Conservation (phyloP, 2,329 filamentous ascomycete species). For the Peltaster fructicola region DNA sequence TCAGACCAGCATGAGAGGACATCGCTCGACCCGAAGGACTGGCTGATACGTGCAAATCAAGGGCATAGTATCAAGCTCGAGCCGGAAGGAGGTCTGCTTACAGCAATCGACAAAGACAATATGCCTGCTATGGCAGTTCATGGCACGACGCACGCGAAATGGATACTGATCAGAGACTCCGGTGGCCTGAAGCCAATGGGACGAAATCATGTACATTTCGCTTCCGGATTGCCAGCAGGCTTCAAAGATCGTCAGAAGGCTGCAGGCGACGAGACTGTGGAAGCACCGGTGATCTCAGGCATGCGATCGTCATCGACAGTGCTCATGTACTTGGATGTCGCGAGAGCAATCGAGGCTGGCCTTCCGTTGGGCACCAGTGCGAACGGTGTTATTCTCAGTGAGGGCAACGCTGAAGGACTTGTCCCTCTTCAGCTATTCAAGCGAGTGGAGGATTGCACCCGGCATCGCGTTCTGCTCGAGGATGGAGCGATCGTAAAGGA, state of each 20-base stretch:
- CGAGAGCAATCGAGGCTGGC: slow-evolving; percentile 59
- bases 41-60: slow-evolving; percentile 86
- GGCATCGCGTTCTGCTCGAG: slow-evolving; percentile 49
- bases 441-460: slow-evolving; percentile 46
- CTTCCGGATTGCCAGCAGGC: slow-evolving; percentile 46
- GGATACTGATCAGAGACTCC: slow-evolving; percentile 52
- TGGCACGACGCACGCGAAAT: slow-evolving; percentile 73
- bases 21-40: slow-evolving; percentile 41
- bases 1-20: slow-evolving; percentile 3
- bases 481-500: slow-evolving; percentile 50
- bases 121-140: slow-evolving; percentile 46
- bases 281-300: slow-evolving; percentile 44
- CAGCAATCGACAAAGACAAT: slow-evolving; percentile 39
- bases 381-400: slow-evolving; percentile 29
- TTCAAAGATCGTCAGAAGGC: slow-evolving; percentile 18
- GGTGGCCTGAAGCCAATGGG: slow-evolving; percentile 70
- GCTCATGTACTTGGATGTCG: slow-evolving; percentile 64
- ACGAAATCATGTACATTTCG: slow-evolving; percentile 81
- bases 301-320: slow-evolving; percentile 38
- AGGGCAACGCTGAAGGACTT: slow-evolving; percentile 38
- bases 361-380: slow-evolving; percentile 40
- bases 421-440: slow-evolving; percentile 52
- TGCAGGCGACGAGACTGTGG: too few species aligned
- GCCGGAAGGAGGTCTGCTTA: slow-evolving; percentile 48
- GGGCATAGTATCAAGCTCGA: slow-evolving; percentile 72